Evolutionary conservation across 768 basidiomycete genomes (phyloP), one percentile per base, ranked within the genome.

Genomic region (Roridomyces roridus): DNA sequence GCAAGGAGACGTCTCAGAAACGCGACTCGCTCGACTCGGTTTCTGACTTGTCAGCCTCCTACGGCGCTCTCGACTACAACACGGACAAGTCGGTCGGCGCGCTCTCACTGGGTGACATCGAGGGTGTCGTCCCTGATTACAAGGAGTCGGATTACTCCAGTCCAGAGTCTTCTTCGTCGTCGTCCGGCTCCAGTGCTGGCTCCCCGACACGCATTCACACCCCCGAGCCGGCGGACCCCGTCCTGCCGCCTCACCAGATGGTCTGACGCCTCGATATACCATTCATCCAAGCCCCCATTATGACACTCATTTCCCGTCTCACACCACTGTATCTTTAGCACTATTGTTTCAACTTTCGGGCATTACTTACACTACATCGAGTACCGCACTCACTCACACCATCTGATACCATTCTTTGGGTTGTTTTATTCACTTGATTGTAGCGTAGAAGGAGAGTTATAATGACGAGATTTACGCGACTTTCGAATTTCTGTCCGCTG

Each of bases 21-120:
- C 80, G 75, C 48, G 80, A 80, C 54, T 83, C 83, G 6, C 52
- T 82, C 15, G 71, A 74, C 36, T 85, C 84, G 0, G 74, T 81
- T 67, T 77, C 79, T 25, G 74, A 76, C 55, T 65, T 80, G 46
- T 80, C 80, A 14, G 63, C 65, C 17, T 73, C 72, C 11, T 68
- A 78, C 65, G 70, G 59, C 9, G 81, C 79, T 36, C 75, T 72
- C n/a, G 74, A 73, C 15, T 74, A 74, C 12, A 63, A 70, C 47
- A 69, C 63, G 52, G 67, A 73, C 15, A 44, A 55, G 65, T 24
- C 49, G 10, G 23, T 58, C 50, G 46, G 47, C 36, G 25, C 56
- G 2, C 51, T 77, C 24, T 67, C 69, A 2, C 64, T 80, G 31
- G 57, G 67, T 23, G 79, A 79, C 55, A 70, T 77, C 35, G 73